Evolutionary conservation across 2,329 filamentous ascomycete species (phyloP), one percentile per base, ranked within the genome.

Genomic region (Ascochyta clinopodiicola): DNA sequence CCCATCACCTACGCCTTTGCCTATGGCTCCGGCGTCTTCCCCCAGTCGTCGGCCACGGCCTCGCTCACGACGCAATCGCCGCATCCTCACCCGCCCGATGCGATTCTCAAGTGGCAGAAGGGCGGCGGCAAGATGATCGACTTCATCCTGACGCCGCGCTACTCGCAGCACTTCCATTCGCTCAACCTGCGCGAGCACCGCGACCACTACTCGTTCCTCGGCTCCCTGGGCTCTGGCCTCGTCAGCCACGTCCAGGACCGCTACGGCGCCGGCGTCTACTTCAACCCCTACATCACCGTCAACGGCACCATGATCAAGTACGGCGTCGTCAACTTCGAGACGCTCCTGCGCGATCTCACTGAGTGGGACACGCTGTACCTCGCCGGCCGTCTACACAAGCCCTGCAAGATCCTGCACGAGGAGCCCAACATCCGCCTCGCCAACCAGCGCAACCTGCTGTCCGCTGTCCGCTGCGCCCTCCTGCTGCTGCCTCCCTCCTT

Each of bases 231-330:
- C 1, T 98, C 93, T 1, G 93, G 87, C 27, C 83, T 91, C 4
- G 91, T 98, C 17, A 92, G 91, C 13, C 84, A 87, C 49, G 87
- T 97, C 19, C 94, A 99, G 75, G 91, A 98, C 69, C 84, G 82
- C 61, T 91, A 90, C 80, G 95, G 95, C 37, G 95, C 95, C 0
- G 96, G 95, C 6, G 92, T 97, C 35, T 99, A 99, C 78, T 99
- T 97, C 79, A 96, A 99, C 69, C 93, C 95, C 0, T 97, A 94
- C 73, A 86, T 99, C 44, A 94, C 90, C 2, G 88, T 98, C 57
- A 96, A 98, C 68, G 96, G 95, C 36, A 96, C 92, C 59, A 83
- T 98, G 69, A 95, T 99, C 77, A 99, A 99, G 78, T 99, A 99
- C 69, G 95, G 94, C 19, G 95, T 99, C 21, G 96, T 97, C 38